These are phyloP conservation scores for Nymphaea colorata DNA, from an alignment of 164 flowering plant species.

Conservation along the genomic window DNA sequence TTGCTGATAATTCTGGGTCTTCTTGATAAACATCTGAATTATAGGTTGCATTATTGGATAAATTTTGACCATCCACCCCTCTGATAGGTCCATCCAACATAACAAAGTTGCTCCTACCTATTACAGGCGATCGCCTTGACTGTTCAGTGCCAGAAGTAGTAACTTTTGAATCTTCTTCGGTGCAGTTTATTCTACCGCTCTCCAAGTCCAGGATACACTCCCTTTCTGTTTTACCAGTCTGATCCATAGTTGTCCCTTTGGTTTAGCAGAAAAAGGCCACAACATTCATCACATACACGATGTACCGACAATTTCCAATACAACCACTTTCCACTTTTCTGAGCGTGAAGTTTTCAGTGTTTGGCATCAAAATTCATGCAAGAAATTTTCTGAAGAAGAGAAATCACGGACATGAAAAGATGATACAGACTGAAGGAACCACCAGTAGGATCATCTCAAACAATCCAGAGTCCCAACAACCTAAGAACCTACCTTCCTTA, in stretches of 20 bases:
- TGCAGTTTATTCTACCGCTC: conserved; percentile 23
- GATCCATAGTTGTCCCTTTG: conserved; percentile 18
- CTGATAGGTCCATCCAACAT: conserved; percentile 16
- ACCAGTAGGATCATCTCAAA: no score
- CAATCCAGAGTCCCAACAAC: no score
- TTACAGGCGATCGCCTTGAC: not conserved
- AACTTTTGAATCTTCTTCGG: conserved; percentile 16
- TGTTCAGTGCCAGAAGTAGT: conserved; percentile 7
- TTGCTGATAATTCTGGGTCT: conserved; percentile 9
- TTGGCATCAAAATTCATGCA: no score
- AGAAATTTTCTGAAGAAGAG: no score
- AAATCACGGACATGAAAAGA: no score
- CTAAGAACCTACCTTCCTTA: no score
- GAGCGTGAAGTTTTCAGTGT: no score
- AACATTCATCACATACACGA: not conserved
- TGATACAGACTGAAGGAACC: no score
- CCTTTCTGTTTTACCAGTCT: conserved; percentile 14
- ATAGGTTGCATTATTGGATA: conserved; percentile 7
- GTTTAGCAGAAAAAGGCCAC: not conserved
- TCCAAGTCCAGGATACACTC: conserved; percentile 43
- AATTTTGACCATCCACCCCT: conserved; percentile 18
- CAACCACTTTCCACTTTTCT: no score
- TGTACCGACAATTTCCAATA: no score
- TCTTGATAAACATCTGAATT: conserved; percentile 10
- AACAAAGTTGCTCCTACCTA: conserved; percentile 10